Percentiles rank a stretch among this genome's conserved stretches.
These are phyloP conservation scores for Thalia dealbata DNA, from an alignment of 176 grass and related monocot genomes.

Conservation along the genomic window DNA sequence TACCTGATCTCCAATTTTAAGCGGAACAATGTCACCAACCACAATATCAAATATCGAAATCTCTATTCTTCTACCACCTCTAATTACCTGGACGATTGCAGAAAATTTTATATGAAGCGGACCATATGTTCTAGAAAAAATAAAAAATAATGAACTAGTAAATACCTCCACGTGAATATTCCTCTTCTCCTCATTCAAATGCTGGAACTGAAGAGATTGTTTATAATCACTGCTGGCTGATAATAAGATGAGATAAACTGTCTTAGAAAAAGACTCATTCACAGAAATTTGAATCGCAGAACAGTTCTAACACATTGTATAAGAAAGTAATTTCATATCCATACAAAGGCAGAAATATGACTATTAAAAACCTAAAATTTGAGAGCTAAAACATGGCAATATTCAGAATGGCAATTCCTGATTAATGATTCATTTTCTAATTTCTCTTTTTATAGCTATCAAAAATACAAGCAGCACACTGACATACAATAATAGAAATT, in stretches of 20 bases:
- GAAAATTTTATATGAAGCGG: background rate
- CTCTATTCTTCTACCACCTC: conserved; percentile 72
- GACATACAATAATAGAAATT: no score
- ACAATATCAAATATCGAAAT: conserved; percentile 91
- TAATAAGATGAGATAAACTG: conserved; percentile 14
- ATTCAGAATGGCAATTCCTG: no score
- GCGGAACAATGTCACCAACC: conserved; percentile 83
- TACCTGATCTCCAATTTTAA: conserved; percentile 99
- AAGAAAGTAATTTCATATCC: background rate
- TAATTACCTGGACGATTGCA: conserved; percentile 50
- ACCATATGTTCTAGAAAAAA: background rate
- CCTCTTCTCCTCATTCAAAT: conserved; percentile 94
- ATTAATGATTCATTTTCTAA: no score
- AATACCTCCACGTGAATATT: conserved; percentile 91
- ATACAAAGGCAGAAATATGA: background rate
- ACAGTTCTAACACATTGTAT: background rate
- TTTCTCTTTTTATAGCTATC: no score
- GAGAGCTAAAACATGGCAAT: no score
- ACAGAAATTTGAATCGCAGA: background rate
- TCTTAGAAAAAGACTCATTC: background rate
- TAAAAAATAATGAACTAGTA: conserved; percentile 15
- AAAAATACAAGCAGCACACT: no score
- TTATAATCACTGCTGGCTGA: conserved; percentile 83
- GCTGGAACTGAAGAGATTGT: conserved; percentile 91
- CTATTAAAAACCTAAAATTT: no score